phyloP scores from a whole-genome alignment of 352 stramenopile species.

The Globisporangium uncinulatum region DNA sequence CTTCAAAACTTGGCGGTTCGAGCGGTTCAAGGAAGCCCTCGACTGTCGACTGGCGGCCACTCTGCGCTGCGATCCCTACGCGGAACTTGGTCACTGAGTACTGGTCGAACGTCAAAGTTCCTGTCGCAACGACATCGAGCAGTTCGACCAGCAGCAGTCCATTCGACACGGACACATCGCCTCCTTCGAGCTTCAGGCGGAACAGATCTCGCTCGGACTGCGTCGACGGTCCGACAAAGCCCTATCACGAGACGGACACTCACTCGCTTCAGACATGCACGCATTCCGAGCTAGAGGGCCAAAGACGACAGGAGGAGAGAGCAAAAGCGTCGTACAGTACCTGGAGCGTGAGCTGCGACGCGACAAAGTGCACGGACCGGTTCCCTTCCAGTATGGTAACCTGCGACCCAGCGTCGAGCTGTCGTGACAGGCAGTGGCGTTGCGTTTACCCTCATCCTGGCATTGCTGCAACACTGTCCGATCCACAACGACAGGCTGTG shows the following conservation, averaged over 20 bases:
- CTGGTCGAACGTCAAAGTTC: conserved; percentile 45
- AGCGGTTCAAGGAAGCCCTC: conserved; percentile 43
- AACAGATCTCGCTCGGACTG: conserved; percentile 34
- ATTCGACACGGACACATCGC: conserved; percentile 46
- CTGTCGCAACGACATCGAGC: conserved; percentile 25
- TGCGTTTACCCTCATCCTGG: not conserved
- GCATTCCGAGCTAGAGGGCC: not conserved
- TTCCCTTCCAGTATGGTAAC: conserved; percentile 35
- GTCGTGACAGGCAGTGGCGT: not conserved
- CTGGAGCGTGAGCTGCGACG: conserved; percentile 42
- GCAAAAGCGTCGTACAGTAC: conserved; percentile 7
- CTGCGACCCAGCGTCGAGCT: conserved; percentile 50
- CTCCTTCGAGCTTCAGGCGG: conserved; percentile 24
- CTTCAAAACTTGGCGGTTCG: not conserved
- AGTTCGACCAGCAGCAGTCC: conserved; percentile 33
- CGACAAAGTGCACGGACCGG: conserved; percentile 24
- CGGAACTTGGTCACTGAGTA: conserved; percentile 69
- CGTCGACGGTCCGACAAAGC: conserved; percentile 44
- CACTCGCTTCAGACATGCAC: not conserved
- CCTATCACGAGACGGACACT: conserved; percentile 13
- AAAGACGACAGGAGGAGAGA: not conserved
- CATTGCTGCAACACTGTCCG: not conserved
- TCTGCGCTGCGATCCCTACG: conserved; percentile 22
- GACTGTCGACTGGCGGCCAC: conserved; percentile 23
- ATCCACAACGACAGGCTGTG: not conserved